Evolutionary conservation across 495 filamentous ascomycete species (phyloP), one percentile per base, ranked within the genome.

Genomic region (Hypoxylon crocopeplum): DNA sequence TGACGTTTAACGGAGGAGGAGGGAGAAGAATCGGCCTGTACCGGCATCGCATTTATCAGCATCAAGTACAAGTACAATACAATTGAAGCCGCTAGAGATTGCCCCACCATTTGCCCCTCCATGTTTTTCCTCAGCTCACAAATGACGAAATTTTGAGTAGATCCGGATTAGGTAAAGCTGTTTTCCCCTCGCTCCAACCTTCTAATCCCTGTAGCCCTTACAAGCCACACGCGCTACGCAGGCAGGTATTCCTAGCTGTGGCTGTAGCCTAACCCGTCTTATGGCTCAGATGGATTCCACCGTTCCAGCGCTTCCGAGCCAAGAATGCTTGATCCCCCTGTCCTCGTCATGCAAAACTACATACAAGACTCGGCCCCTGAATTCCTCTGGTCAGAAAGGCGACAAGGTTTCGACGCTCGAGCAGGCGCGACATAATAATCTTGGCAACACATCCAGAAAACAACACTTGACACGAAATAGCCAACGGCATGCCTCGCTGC

Each of bases 11-110:
- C 5, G 25, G 24, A 33, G 45, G 13, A 16, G 30, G 19, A 40
- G 25, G 24, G 10, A 27, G 42, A 53, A 52, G 27, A 44, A 17
- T 50, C 29, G 56, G 56, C 56, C 17, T 59, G 37, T 46, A 48
- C 59, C 61, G 61, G 51, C 56, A 45, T 56, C 55, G 64, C 61
- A 70, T 70, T 70, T 70, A 70, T 70, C 68, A 70, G 68, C 68
- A 68, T 17, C 25, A 41, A 7, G 16, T 41, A 13, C 15, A 37
- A 27, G 32, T 50, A 41, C 42, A 48, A 47, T 22, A 7, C 20
- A 5, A 29, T 30, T 63, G 41, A 46, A 11, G 20, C 10, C 24
- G 15, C 15, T 61, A 30, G 17, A 34, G 10, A 17, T 40, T 61
- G 46, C 59, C 52, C 53, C 48, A n/a, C 41, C 27, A 48, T 57